phyloP scores from a whole-genome alignment of 164 flowering plant genomes.

The Piper longum region DNA sequence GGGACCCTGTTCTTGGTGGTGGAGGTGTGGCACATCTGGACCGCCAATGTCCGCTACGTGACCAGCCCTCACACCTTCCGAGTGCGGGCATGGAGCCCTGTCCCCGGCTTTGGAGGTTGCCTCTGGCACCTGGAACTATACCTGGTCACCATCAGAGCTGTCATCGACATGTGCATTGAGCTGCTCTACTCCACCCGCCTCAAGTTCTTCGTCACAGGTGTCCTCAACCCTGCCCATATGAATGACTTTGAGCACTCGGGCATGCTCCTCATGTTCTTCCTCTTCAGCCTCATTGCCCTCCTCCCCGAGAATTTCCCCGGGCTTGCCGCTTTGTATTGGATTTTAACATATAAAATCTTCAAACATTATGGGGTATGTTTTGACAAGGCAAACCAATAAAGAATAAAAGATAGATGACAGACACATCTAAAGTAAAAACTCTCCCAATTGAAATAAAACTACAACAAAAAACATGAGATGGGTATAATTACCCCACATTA shows the following conservation, averaged over 20 bases:
- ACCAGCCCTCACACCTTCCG: conserved; percentile 49
- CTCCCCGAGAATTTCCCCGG: conserved; percentile 59
- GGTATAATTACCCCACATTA: no score
- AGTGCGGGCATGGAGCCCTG: conserved; percentile 76
- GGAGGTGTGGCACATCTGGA: conserved; percentile 88
- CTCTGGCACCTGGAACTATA: conserved; percentile 71
- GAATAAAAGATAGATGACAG: no score
- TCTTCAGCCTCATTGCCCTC: conserved; percentile 52
- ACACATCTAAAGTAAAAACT: no score
- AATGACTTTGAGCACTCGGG: conserved; percentile 94
- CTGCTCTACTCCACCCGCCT: conserved; percentile 83
- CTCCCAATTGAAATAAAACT: no score
- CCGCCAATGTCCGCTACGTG: conserved; percentile 41
- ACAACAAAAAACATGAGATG: no score
- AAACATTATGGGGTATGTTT: no score
- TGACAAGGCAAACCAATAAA: no score
- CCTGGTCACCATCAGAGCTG: conserved; percentile 49
- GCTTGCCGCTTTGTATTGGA: no score
- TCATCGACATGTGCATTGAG: conserved; percentile 70
- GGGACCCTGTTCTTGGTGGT: conserved; percentile 71
- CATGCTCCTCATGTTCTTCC: conserved; percentile 94
- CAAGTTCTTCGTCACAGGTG: conserved; percentile 69
- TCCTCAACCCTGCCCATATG: conserved; percentile 78
- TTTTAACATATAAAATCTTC: no score
- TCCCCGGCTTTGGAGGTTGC: conserved; percentile 59